These are phyloP conservation scores for Aquilaria sinensis DNA, from an alignment of 345 rosid species.

Conservation along the genomic window DNA sequence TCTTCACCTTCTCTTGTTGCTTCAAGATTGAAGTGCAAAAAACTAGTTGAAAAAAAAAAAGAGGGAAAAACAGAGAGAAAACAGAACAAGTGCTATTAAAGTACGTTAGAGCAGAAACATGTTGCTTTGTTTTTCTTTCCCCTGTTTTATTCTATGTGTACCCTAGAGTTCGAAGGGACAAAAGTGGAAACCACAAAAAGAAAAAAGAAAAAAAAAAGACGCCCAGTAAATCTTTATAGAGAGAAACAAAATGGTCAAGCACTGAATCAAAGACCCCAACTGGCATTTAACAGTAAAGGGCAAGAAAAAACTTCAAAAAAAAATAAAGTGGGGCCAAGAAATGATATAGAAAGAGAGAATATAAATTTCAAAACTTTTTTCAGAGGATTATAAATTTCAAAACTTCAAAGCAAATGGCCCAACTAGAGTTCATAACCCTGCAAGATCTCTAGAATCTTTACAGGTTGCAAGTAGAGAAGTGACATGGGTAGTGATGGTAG, in stretches of 20 bases:
- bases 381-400: constrained; percentile 14
- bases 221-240: constrained; percentile 17
- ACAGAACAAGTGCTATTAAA: background rate
- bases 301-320: background rate
- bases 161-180: constrained; percentile 18
- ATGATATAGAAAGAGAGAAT: constrained; percentile 10
- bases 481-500: constrained; percentile 20
- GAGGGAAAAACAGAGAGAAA: constrained; percentile 8
- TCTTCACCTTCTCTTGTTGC: background rate
- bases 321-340: background rate
- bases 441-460: constrained; percentile 35
- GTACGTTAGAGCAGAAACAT: background rate
- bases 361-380: background rate
- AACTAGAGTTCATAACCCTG: constrained; percentile 17
- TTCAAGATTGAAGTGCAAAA: constrained; percentile 6
- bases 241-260: constrained; percentile 14
- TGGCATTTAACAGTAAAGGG: constrained; percentile 6
- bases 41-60: constrained; percentile 2
- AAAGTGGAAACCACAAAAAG: constrained; percentile 15
- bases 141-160: constrained; percentile 1
- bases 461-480: constrained; percentile 58
- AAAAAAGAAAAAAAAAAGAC: background rate
- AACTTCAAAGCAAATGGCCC: constrained; percentile 19
- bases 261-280: constrained; percentile 15
- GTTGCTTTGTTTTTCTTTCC: background rate